Conservation (phyloP, 176 grass and related monocot species). For the Lolium rigidum region DNA sequence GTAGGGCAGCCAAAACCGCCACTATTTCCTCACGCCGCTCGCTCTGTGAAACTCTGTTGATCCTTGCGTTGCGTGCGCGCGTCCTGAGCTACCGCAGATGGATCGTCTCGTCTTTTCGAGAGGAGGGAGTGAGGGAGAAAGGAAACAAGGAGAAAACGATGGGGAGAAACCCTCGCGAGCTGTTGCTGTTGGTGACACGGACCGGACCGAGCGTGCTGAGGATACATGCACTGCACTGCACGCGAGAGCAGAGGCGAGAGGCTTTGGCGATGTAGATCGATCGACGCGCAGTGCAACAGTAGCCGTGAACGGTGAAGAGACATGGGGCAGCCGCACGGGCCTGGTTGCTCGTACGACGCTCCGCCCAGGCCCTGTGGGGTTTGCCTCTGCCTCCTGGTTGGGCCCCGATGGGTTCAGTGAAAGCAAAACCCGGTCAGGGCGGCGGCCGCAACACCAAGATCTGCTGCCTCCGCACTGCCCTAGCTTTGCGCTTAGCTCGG, state of each 20-base stretch:
- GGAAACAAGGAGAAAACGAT: too few relatives aligned
- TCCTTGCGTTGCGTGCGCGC: too few relatives aligned
- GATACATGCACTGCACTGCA: too few relatives aligned
- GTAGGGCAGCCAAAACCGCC: constrained; percentile 27
- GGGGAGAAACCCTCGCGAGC: too few relatives aligned
- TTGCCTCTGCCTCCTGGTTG: neutral
- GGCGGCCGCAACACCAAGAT: too few relatives aligned
- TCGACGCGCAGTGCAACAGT: neutral
- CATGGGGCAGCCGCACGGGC: constrained; percentile 2
- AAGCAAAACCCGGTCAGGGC: constrained; percentile 8
- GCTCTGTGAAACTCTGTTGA: neutral
- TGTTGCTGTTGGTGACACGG: neutral
- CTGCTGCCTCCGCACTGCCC: too few relatives aligned
- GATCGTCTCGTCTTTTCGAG: too few relatives aligned
- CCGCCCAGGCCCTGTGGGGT: neutral
- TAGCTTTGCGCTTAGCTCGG: too few relatives aligned
- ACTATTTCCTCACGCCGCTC: neutral
- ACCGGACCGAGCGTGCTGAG: neutral
- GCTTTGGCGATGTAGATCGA: too few relatives aligned
- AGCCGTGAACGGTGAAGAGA: constrained; percentile 2
- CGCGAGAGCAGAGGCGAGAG: too few relatives aligned
- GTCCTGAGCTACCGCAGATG: too few relatives aligned
- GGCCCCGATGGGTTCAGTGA: constrained; percentile 21
- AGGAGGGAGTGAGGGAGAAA: too few relatives aligned
- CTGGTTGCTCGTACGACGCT: neutral